Evolutionary conservation across 73 alveolate genomes (phyloP).

Genomic region (Urostyla sp.): DNA sequence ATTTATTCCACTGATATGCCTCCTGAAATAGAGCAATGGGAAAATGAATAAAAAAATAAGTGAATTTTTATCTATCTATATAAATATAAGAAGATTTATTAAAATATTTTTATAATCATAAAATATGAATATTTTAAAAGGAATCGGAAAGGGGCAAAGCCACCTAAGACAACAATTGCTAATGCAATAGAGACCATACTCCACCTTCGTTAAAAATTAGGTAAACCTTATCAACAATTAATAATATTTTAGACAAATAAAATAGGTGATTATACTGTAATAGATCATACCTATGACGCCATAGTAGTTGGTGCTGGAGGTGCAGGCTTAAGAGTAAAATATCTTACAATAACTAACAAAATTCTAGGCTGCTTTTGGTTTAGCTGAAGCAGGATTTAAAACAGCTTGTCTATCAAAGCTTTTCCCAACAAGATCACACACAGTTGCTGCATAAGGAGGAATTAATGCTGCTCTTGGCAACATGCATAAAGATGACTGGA

Average conservation of each 20-base stretch:
- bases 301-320: conserved; percentile 95
- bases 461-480: conserved; percentile 96
- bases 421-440: conserved; percentile 97
- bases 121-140: conserved; percentile 51
- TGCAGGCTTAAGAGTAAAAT: conserved; percentile 90
- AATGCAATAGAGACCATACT: too few relatives aligned
- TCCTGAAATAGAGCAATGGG: conserved; percentile 42
- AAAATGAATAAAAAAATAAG: conserved; percentile 8
- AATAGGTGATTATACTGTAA: conserved; percentile 84
- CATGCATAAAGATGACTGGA: conserved; percentile 97
- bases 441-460: conserved; percentile 96
- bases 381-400: conserved; percentile 94
- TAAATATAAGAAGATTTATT: neutral
- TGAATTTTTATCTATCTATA: too few relatives aligned
- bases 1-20: conserved; percentile 49
- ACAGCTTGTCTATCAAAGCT: conserved; percentile 96
- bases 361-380: conserved; percentile 94
- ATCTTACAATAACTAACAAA: neutral
- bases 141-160: conserved; percentile 46
- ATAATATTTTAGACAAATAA: too few relatives aligned
- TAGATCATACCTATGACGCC: conserved; percentile 93
- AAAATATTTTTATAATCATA: neutral
- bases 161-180: neutral
- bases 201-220: too few relatives aligned
- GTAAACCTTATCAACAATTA: too few relatives aligned